Percentiles rank a stretch among this genome's conserved stretches.
Conservation (phyloP, 176 grass and related monocot species). For the Alopecurus myosuroides region DNA sequence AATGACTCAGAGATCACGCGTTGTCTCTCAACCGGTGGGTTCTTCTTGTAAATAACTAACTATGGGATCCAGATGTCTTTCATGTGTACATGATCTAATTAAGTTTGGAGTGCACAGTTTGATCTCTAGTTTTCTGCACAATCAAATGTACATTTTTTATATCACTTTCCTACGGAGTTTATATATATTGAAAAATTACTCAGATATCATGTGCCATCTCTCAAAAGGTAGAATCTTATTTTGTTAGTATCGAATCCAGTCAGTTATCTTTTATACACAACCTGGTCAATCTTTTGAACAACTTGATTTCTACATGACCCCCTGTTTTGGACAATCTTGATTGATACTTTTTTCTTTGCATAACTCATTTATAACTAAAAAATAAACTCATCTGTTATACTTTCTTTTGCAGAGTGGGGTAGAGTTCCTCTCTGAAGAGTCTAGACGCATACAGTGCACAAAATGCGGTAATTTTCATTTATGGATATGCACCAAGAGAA, state of each 20-base stretch:
- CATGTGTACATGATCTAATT: background rate
- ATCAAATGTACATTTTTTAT: background rate
- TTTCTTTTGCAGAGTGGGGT: slow-evolving; percentile 57
- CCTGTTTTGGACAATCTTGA: background rate
- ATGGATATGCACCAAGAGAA: slow-evolving; percentile 98
- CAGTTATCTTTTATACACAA: background rate
- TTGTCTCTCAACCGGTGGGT: slow-evolving; percentile 71
- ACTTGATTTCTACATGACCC: background rate
- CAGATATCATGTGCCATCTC: slow-evolving; percentile 46
- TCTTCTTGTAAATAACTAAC: slow-evolving; percentile 7
- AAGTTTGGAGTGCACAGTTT: background rate
- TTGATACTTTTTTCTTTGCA: background rate
- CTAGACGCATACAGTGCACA: slow-evolving; percentile 92
- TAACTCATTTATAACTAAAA: background rate
- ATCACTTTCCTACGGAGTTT: background rate
- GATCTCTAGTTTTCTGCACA: background rate
- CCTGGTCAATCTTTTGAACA: background rate
- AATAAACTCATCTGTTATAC: slow-evolving; percentile 5
- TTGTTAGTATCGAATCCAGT: background rate
- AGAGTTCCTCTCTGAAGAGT: slow-evolving; percentile 89
- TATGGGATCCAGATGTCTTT: background rate
- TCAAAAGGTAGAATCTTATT: slow-evolving; percentile 30
- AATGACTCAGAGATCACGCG: slow-evolving; percentile 56
- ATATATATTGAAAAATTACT: slow-evolving; percentile 19
- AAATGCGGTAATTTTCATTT: slow-evolving; percentile 97